Evolutionary conservation across 2,329 filamentous ascomycete species (phyloP), one percentile per base, ranked within the genome.

Genomic region (Colletotrichum ledebouriae): DNA sequence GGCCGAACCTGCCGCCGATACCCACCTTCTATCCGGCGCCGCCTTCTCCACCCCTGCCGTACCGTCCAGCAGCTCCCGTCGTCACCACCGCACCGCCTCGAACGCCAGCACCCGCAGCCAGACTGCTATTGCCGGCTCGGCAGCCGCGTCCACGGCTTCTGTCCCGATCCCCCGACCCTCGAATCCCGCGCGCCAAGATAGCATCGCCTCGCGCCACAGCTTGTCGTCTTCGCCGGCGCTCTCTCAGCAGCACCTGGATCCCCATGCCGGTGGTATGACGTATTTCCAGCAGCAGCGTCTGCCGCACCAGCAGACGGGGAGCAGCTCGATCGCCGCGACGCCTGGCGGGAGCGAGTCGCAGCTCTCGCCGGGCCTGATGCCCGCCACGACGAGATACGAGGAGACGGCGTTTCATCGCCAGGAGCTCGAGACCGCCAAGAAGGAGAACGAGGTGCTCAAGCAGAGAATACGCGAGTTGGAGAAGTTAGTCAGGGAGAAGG

Each of bases 381-480:
- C 85, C 2, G 87, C 84, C 2, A 90, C 88, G 0, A 77, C 82
- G 11, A 84, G 89, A 12, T 90, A 89, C 74, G 89, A 91, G 71
- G 89, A 91, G 76, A 87, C 87, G 1, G 85, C 85, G 0, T 85
- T 84, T 67, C 88, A 87, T 72, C 82, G 88, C 4, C 81, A 84
- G 42, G 89, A 91, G 74, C 79, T 91, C 0, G 89, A 91, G 25
- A 78, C 73, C 5, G 86, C 87, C 44, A 90, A 89, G 78, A 82
- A 84, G 53, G 89, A 92, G 77, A 91, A 92, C 68, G 89, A 91
- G 59, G 76, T 77, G 0, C 78, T 92, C 52, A 89, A 89, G 80
- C 81, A 84, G 62, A 83, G 86, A 13, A 86, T 92, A 66, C 83
- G 87, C 52, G 89, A 91, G 49, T 78, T 92, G 11, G 89, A 92